phyloP scores from a whole-genome alignment of 164 flowering plant species.

The Pachysandra terminalis region DNA sequence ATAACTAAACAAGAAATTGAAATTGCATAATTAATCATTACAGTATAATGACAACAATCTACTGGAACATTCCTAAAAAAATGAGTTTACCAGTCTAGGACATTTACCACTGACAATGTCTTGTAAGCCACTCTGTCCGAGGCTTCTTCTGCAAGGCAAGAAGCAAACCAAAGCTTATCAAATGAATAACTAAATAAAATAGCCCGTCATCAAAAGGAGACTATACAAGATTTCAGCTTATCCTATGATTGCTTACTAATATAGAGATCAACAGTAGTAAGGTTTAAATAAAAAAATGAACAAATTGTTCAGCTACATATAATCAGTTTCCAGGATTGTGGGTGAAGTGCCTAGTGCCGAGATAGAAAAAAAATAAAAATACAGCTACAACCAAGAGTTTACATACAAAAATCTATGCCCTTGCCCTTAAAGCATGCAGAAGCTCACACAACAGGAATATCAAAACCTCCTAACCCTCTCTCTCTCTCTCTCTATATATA shows the following conservation, averaged over 20 bases:
- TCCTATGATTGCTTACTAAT: neutral
- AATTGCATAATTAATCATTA: neutral
- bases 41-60: neutral
- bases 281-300: too few relatives aligned
- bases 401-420: neutral
- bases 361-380: too few relatives aligned
- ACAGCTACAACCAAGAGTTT: neutral
- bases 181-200: neutral
- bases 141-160: constrained; percentile 34
- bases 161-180: neutral
- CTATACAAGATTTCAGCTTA: neutral
- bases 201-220: neutral
- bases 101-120: constrained; percentile 51
- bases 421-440: neutral
- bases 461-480: too few relatives aligned
- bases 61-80: neutral
- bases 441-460: neutral
- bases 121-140: constrained; percentile 36
- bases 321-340: neutral
- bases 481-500: neutral
- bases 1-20: too few relatives aligned
- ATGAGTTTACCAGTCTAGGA: too few relatives aligned
- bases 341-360: neutral
- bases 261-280: too few relatives aligned
- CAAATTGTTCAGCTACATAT: neutral